Conservation (phyloP, 108 stramenopile species). For the Seminavis robusta region DNA sequence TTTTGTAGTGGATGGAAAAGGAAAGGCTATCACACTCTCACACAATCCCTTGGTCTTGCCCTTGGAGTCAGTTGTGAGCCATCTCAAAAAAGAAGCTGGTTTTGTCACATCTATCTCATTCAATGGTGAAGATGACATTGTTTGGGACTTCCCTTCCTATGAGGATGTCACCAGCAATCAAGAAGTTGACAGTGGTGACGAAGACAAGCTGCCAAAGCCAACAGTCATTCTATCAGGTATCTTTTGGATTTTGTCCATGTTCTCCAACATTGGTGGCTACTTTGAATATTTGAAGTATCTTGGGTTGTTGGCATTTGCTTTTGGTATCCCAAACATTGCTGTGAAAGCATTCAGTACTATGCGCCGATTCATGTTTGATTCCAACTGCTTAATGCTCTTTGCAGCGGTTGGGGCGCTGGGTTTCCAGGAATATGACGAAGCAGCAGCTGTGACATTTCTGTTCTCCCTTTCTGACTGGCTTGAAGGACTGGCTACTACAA, state of each 20-base stretch:
- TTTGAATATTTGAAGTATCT: slow-evolving; percentile 60
- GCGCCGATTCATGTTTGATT: slow-evolving; percentile 55
- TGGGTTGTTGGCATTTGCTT: slow-evolving; percentile 47
- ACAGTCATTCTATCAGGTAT: slow-evolving; percentile 41
- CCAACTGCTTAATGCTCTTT: slow-evolving; percentile 77
- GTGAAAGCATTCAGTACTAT: slow-evolving; percentile 52
- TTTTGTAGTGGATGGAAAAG: slow-evolving; percentile 6
- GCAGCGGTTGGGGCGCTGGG: slow-evolving; percentile 78
- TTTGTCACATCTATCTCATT: slow-evolving; percentile 4
- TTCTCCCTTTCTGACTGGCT: slow-evolving; percentile 71
- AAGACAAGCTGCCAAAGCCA: background rate
- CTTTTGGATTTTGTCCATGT: slow-evolving; percentile 61
- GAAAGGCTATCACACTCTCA: slow-evolving; percentile 10
- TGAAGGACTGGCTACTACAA: slow-evolving; percentile 57
- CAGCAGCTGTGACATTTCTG: slow-evolving; percentile 78
- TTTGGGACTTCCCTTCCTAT: slow-evolving; percentile 8
- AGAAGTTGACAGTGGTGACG: slow-evolving; percentile 2
- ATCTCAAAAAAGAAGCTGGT: slow-evolving; percentile 4
- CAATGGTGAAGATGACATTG: slow-evolving; percentile 20
- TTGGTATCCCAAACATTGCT: slow-evolving; percentile 65
- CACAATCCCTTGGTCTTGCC: slow-evolving; percentile 28
- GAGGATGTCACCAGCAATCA: background rate
- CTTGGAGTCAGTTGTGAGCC: background rate
- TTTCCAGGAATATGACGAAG: slow-evolving; percentile 71
- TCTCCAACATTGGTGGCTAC: slow-evolving; percentile 55